These are phyloP conservation scores for Metschnikowia drakensbergensis DNA, from an alignment of 805 yeast species.

Conservation along the genomic window DNA sequence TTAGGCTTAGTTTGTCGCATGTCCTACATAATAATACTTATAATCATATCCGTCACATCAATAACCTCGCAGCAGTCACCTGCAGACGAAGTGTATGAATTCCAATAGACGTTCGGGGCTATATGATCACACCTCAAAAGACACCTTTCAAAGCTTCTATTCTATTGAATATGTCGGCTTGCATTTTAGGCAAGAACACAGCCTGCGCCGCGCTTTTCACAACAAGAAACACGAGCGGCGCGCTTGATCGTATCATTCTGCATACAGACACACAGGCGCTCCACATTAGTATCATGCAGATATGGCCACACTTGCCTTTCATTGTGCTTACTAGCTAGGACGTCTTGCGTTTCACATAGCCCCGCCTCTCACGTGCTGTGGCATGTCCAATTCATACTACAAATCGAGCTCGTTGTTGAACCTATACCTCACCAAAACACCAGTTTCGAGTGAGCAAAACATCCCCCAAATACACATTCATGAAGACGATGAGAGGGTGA, in stretches of 20 bases:
- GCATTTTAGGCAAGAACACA: neutral
- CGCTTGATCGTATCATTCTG: neutral
- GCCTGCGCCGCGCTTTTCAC: neutral
- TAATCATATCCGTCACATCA: neutral
- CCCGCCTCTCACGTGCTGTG: neutral
- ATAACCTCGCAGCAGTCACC: neutral
- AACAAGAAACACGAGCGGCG: neutral
- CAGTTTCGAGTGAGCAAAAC: neutral
- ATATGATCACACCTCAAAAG: neutral
- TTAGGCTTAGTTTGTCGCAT: neutral
- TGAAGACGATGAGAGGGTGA: neutral
- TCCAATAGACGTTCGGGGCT: neutral
- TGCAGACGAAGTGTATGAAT: neutral
- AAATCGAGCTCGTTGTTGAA: slow-evolving; percentile 1
- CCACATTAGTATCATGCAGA: neutral
- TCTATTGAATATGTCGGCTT: too few species aligned
- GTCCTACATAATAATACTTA: neutral
- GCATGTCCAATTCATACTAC: neutral
- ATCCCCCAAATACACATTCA: neutral
- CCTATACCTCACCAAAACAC: slow-evolving; percentile 1
- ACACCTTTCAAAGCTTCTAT: too few species aligned
- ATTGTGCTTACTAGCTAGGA: neutral
- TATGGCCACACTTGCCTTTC: neutral
- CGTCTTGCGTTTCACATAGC: neutral
- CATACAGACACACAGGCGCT: neutral